These are phyloP conservation scores for Evernia prunastri DNA, from an alignment of 495 filamentous ascomycete genomes.

Conservation along the genomic window DNA sequence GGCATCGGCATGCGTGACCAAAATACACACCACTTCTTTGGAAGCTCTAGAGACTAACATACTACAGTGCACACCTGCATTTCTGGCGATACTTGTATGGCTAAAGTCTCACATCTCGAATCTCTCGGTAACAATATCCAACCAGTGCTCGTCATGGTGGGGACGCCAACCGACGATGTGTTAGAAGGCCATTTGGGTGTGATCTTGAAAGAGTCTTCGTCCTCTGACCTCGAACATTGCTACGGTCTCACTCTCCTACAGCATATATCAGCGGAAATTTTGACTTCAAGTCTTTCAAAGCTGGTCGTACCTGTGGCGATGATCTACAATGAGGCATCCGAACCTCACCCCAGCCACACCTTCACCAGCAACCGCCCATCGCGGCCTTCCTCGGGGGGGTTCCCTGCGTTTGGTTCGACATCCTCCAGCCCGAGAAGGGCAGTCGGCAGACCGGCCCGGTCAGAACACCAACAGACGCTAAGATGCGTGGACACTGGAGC, in stretches of 20 bases:
- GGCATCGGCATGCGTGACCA: neutral
- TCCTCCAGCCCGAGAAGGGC: conserved; percentile 35
- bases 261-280: conserved; percentile 62
- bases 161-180: conserved; percentile 10
- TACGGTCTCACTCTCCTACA: conserved; percentile 59
- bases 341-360: conserved; percentile 16
- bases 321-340: conserved; percentile 37
- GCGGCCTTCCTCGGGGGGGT: conserved; percentile 26
- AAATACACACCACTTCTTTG: neutral
- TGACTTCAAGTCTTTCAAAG: conserved; percentile 62
- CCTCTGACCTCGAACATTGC: conserved; percentile 6
- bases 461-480: conserved; percentile 46
- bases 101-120: conserved; percentile 60
- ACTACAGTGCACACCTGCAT: conserved; percentile 64
- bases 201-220: neutral
- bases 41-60: conserved; percentile 16
- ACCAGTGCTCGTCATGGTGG: conserved; percentile 71
- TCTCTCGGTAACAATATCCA: conserved; percentile 52
- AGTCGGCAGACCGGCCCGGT: conserved; percentile 33
- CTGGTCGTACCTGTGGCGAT: conserved; percentile 69
- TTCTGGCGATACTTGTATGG: conserved; percentile 62
- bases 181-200: conserved; percentile 5
- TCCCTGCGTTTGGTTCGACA: conserved; percentile 14
- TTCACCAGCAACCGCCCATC: conserved; percentile 20
- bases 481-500: conserved; percentile 79